phyloP scores from a whole-genome alignment of 2,329 filamentous ascomycete genomes.

The Colletotrichum chlorophyti region DNA sequence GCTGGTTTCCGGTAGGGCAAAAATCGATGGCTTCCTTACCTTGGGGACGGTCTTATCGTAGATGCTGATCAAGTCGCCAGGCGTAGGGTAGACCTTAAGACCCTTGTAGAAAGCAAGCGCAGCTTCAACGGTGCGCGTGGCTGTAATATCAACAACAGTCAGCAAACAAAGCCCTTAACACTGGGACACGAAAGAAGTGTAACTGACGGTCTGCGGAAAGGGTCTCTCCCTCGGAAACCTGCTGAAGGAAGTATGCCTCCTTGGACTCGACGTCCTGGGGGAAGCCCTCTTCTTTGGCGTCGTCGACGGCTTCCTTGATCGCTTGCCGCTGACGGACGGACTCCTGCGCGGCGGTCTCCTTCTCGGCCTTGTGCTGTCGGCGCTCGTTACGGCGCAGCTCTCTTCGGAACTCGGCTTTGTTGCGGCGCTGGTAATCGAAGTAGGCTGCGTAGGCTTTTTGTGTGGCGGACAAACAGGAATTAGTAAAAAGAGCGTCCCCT shows the following conservation, averaged over 20 bases:
- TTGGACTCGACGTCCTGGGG: constrained; percentile 89
- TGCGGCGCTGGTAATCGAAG: constrained; percentile 73
- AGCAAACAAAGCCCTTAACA: background rate
- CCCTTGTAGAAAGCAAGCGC: constrained; percentile 98
- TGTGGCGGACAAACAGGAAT: background rate
- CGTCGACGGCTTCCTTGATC: constrained; percentile 78
- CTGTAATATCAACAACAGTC: constrained; percentile 6
- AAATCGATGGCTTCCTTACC: constrained; percentile 57
- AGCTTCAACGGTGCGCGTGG: constrained; percentile 69
- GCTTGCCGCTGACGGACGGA: constrained; percentile 72
- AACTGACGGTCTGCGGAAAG: constrained; percentile 81
- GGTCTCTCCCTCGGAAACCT: constrained; percentile 87
- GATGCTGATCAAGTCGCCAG: constrained; percentile 90
- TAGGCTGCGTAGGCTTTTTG: constrained; percentile 67
- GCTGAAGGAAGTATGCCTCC: constrained; percentile 95
- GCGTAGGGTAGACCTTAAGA: constrained; percentile 96
- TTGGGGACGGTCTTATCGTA: constrained; percentile 99
- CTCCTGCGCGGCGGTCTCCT: constrained; percentile 73
- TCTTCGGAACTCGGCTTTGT: constrained; percentile 70
- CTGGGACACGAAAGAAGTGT: background rate
- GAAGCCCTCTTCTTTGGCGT: constrained; percentile 90
- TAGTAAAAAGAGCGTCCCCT: constrained; percentile 21
- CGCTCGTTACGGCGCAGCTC: constrained; percentile 78
- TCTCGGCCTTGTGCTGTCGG: constrained; percentile 72
- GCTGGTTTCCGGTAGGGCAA: no score